Base-by-base conservation (phyloP, 345 rosid genomes). In the Arabidopsis suecica region DNA sequence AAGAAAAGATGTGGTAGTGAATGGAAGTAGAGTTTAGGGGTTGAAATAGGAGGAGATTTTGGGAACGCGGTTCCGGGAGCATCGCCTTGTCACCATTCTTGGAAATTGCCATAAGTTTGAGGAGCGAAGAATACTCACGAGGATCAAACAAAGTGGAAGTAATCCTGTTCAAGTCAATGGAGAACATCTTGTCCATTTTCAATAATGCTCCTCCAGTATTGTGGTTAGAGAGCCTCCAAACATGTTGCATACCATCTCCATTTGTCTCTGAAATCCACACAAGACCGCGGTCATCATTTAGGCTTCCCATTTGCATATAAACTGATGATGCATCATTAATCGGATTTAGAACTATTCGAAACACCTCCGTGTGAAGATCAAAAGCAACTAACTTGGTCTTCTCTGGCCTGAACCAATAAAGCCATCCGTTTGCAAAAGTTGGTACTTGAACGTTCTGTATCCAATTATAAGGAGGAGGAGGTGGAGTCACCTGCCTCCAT, bases 321-420 rank as follows among this genome's bases (percentile, higher is more conserved):
- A 16, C 4, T 10, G 38, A 28, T n/a, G 32, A 16, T 47, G 56
- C 48, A 1, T 14, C 9, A 3, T 0, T n/a, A 28, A 65, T 9
- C 0, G 42, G 69, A 1, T 47, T 47, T 10, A 56, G 72, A 53
- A 68, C 9, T 9, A 68, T 10, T 23, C 2, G 16, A 68, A 68
- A 38, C 38, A 9, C 9, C 38, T 68, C 61, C 61, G 14, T 25
- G 50, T 68, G 72, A 38, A 68, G 50, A 68, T 53, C 72, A 38
- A 68, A 68, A 38, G 61, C 61, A 68, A 68, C 5, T n/a, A 53
- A 25, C 8, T 38, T 38, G 3, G 50, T 53, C 0, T 37, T 14
- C 0, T 25, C 61, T 23, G 38, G 10, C 25, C 8, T 13, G 28
- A 68, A 53, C 50, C 50, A 51, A 37, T 23, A 23, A 23, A 23